Conservation (phyloP, 768 basidiomycete species). For the Phylloporus sp. region DNA sequence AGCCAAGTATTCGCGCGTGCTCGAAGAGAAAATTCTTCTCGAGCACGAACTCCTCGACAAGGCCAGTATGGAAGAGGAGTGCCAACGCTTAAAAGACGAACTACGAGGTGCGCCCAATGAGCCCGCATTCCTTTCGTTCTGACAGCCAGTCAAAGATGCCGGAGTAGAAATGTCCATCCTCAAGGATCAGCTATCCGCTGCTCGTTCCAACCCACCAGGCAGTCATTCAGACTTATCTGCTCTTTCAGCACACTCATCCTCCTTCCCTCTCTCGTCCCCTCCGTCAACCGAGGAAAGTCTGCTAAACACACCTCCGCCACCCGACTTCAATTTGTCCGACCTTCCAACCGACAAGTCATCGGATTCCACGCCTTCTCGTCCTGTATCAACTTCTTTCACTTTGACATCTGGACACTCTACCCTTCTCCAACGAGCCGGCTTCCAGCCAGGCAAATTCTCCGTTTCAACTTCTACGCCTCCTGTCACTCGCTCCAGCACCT, state of each 20-base stretch:
- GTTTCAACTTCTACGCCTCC: constrained; percentile 42
- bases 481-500: constrained; percentile 53
- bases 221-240: constrained; percentile 25
- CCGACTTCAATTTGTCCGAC: constrained; percentile 58
- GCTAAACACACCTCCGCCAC: constrained; percentile 52
- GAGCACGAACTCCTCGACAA: constrained; percentile 95
- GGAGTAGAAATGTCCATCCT: constrained; percentile 80
- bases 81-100: constrained; percentile 88
- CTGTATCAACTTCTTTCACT: constrained; percentile 28
- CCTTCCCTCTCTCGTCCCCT: constrained; percentile 29
- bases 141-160: constrained; percentile 52
- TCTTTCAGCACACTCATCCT: constrained; percentile 30
- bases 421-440: constrained; percentile 48
- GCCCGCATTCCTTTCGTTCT: constrained; percentile 1
- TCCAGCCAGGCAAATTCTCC: constrained; percentile 41
- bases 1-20: constrained; percentile 78
- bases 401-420: constrained; percentile 40
- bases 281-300: constrained; percentile 48
- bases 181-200: constrained; percentile 60
- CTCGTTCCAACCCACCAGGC: constrained; percentile 30
- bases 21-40: constrained; percentile 95
- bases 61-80: constrained; percentile 84
- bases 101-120: constrained; percentile 69
- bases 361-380: constrained; percentile 30
- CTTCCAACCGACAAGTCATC: constrained; percentile 43